phyloP scores from a whole-genome alignment of 768 basidiomycete species.

The Postia placenta region DNA sequence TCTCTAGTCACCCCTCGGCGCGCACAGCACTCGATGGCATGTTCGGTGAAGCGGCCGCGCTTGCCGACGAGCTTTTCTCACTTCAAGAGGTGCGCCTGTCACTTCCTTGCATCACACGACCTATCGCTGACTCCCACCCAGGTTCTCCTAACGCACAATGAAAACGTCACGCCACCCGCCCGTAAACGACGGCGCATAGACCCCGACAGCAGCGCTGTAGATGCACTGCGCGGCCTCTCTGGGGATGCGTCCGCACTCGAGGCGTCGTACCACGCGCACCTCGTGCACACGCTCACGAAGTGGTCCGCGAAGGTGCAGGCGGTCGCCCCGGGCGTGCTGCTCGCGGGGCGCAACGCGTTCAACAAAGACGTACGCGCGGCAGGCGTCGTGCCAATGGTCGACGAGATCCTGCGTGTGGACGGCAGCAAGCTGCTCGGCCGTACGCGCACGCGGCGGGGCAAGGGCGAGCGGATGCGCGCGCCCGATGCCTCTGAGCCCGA shows the following conservation, averaged over 20 bases:
- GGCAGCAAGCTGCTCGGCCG: slow-evolving; percentile 53
- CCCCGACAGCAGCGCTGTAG: slow-evolving; percentile 26
- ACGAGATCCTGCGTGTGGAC: slow-evolving; percentile 57
- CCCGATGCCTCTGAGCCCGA: slow-evolving; percentile 14
- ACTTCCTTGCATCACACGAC: background rate
- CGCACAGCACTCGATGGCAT: slow-evolving; percentile 43
- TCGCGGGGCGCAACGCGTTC: slow-evolving; percentile 67
- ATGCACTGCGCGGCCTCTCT: slow-evolving; percentile 33
- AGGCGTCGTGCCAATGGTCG: slow-evolving; percentile 68
- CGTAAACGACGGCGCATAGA: slow-evolving; percentile 51
- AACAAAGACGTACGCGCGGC: slow-evolving; percentile 24
- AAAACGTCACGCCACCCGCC: slow-evolving; percentile 41
- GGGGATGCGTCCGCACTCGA: slow-evolving; percentile 17
- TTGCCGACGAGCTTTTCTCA: slow-evolving; percentile 63
- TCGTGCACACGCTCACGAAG: slow-evolving; percentile 77
- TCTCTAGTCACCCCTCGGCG: slow-evolving; percentile 29
- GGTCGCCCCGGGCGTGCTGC: slow-evolving; percentile 73
- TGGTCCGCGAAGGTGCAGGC: slow-evolving; percentile 97
- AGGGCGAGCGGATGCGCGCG: slow-evolving; percentile 32
- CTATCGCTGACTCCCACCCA: slow-evolving; percentile 12
- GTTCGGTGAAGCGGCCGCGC: slow-evolving; percentile 50
- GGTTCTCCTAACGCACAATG: slow-evolving; percentile 32
- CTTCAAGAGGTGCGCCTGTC: slow-evolving; percentile 54
- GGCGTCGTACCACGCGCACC: slow-evolving; percentile 57
- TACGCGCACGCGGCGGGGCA: slow-evolving; percentile 53